Conservation (phyloP, 768 basidiomycete genomes). For the Pleurotus eryngii region DNA sequence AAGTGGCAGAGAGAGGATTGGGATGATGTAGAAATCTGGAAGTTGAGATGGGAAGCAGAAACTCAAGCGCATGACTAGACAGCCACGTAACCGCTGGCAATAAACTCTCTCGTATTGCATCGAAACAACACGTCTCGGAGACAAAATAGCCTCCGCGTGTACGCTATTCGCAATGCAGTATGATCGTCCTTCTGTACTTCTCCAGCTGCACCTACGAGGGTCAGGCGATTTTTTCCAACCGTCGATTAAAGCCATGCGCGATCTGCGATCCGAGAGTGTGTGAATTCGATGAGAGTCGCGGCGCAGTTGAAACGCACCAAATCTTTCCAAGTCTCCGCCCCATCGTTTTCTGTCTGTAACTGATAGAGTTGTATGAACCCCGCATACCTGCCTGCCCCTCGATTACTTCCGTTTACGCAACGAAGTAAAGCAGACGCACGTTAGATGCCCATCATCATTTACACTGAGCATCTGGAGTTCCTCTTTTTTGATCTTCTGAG, state of each 20-base stretch:
- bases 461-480: slow-evolving; percentile 80
- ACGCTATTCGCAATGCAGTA: too few relatives aligned
- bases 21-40: slow-evolving; percentile 84
- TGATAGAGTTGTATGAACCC: slow-evolving; percentile 84
- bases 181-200: too few relatives aligned
- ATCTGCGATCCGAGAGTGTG: slow-evolving; percentile 35
- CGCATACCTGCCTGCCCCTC: not conserved
- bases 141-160: too few relatives aligned
- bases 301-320: slow-evolving; percentile 42
- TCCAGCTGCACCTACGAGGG: too few relatives aligned
- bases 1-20: slow-evolving; percentile 69
- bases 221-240: slow-evolving; percentile 46
- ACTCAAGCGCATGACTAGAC: not conserved
- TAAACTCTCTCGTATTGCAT: too few relatives aligned
- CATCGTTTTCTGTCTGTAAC: slow-evolving; percentile 81
- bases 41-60: slow-evolving; percentile 29
- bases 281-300: not conserved
- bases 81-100: too few relatives aligned
- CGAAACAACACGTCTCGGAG: too few relatives aligned
- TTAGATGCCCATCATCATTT: slow-evolving; percentile 66
- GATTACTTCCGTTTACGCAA: not conserved
- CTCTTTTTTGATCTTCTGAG: slow-evolving; percentile 71
- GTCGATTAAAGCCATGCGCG: slow-evolving; percentile 74
- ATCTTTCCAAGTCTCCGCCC: slow-evolving; percentile 83
- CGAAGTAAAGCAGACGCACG: slow-evolving; percentile 44